These are phyloP conservation scores for Bertia moriformis DNA, from an alignment of 2,329 filamentous ascomycete genomes.

Conservation along the genomic window DNA sequence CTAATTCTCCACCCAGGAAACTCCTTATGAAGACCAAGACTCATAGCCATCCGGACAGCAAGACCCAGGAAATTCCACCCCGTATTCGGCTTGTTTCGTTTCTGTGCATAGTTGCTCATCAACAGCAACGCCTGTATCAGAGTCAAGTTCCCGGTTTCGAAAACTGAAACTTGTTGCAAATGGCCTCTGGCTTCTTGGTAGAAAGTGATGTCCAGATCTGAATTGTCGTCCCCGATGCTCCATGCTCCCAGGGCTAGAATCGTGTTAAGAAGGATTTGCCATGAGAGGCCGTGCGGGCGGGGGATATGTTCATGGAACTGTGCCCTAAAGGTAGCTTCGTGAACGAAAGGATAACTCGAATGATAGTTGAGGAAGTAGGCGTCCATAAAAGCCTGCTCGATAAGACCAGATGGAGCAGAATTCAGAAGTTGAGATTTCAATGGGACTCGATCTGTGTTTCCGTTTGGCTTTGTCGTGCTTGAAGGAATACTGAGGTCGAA, in stretches of 20 bases:
- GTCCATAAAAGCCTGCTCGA: slow-evolving; percentile 13
- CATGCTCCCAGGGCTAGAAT: slow-evolving; percentile 22
- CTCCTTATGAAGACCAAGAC: slow-evolving; percentile 28
- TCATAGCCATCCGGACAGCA: slow-evolving; percentile 28
- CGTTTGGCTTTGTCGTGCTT: background rate
- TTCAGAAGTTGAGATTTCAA: slow-evolving; percentile 6
- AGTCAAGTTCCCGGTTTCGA: slow-evolving; percentile 16
- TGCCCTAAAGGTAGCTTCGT: slow-evolving; percentile 26
- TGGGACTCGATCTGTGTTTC: too few species aligned
- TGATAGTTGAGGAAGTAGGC: slow-evolving; percentile 29
- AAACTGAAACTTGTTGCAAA: slow-evolving; percentile 11
- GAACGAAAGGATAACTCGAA: slow-evolving; percentile 26
- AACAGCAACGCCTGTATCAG: slow-evolving; percentile 14
- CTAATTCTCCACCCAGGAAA: slow-evolving; percentile 15
- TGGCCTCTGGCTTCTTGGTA: slow-evolving; percentile 6
- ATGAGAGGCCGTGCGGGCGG: slow-evolving; percentile 12
- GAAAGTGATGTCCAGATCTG: slow-evolving; percentile 12
- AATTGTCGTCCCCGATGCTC: slow-evolving; percentile 11
- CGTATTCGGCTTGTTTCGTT: slow-evolving; percentile 29
- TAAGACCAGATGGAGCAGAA: slow-evolving; percentile 9
- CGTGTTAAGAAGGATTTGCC: slow-evolving; percentile 19
- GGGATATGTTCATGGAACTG: slow-evolving; percentile 16
- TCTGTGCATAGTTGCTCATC: slow-evolving; percentile 26
- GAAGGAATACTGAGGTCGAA: slow-evolving; percentile 3
- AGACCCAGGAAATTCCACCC: slow-evolving; percentile 30